phyloP scores from a whole-genome alignment of 2,329 filamentous ascomycete genomes.

The Paraphaeosphaeria sporulosa region DNA sequence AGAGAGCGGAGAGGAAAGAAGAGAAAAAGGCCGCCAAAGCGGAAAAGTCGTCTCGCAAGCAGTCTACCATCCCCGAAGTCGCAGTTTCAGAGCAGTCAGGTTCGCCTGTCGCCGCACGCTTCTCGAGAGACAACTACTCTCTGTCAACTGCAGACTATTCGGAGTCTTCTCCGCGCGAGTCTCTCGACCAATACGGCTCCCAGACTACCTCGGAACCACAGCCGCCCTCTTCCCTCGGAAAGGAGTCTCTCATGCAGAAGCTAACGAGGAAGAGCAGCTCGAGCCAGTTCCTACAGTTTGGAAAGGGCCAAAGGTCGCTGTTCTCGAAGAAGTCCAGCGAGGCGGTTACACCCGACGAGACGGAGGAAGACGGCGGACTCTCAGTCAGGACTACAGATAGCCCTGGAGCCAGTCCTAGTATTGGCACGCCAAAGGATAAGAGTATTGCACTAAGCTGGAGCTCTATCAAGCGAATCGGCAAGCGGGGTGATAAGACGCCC shows the following conservation, averaged over 20 bases:
- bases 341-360: conserved; percentile 48
- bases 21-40: conserved; percentile 50
- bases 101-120: conserved; percentile 42
- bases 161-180: conserved; percentile 48
- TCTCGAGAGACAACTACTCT: conserved; percentile 54
- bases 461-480: conserved; percentile 53
- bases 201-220: conserved; percentile 46
- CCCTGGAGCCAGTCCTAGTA: conserved; percentile 43
- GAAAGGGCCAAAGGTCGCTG: conserved; percentile 45
- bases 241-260: conserved; percentile 59
- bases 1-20: conserved; percentile 41
- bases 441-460: conserved; percentile 54
- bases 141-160: conserved; percentile 50
- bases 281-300: conserved; percentile 54
- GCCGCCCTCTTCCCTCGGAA: conserved; percentile 49
- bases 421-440: conserved; percentile 49
- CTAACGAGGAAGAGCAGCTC: conserved; percentile 57
- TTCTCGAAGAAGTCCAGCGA: conserved; percentile 45
- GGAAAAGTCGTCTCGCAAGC: conserved; percentile 45
- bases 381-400: conserved; percentile 37
- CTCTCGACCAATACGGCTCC: conserved; percentile 49
- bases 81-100: conserved; percentile 35
- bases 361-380: conserved; percentile 46
- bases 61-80: conserved; percentile 31
- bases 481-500: conserved; percentile 53